phyloP scores from a whole-genome alignment of 169 alveolate genomes.

The Neospora caninum region DNA sequence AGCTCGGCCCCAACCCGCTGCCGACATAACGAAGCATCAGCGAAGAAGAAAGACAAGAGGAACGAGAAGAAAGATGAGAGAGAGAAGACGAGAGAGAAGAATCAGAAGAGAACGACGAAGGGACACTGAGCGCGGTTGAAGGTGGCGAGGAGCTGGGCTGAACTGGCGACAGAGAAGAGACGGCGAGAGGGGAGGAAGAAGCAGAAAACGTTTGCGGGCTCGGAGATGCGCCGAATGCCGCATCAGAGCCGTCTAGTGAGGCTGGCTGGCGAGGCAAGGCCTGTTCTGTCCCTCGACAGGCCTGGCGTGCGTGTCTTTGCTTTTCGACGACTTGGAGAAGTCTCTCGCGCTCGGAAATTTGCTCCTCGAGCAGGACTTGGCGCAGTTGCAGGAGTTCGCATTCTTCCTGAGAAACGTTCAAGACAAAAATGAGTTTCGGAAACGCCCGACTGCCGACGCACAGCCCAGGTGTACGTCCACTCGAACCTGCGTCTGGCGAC shows the following conservation, averaged over 20 bases:
- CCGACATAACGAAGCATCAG: slow-evolving; percentile 6
- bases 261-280: neutral
- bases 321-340: neutral
- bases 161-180: too few species aligned
- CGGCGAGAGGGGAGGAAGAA: neutral
- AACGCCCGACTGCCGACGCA: neutral
- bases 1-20: slow-evolving; percentile 20
- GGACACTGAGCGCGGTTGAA: neutral
- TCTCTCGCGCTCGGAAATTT: neutral
- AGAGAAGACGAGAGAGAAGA: neutral
- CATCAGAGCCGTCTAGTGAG: neutral
- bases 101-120: neutral
- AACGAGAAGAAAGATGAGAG: neutral
- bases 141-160: neutral
- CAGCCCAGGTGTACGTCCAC: slow-evolving; percentile 13
- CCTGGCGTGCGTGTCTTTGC: neutral
- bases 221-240: too few species aligned
- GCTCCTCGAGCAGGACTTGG: neutral
- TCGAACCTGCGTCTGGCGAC: neutral
- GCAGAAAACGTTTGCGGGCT: neutral
- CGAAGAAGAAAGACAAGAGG: neutral
- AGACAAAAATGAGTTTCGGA: slow-evolving; percentile 23
- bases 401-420: slow-evolving; percentile 23
- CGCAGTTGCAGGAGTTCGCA: slow-evolving; percentile 17
- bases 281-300: neutral